phyloP scores from a whole-genome alignment of 495 filamentous ascomycete genomes.

The Cercophora samala region DNA sequence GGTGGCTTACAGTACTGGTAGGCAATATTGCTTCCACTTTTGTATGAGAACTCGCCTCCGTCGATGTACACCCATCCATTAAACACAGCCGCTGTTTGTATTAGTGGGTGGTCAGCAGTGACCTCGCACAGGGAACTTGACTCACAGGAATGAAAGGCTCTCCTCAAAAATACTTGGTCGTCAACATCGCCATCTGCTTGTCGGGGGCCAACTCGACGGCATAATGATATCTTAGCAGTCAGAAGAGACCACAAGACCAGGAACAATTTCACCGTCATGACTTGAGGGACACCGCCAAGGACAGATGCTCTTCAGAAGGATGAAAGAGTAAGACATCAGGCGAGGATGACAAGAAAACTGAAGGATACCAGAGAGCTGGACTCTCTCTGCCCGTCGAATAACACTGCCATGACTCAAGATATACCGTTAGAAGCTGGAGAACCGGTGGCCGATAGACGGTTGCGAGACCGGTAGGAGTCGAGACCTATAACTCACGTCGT shows the following conservation, averaged over 20 bases:
- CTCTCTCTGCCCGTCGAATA: not conserved
- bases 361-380: not conserved
- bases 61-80: constrained; percentile 26
- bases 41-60: constrained; percentile 27
- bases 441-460: not conserved
- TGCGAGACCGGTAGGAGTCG: not conserved
- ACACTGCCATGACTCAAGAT: not conserved
- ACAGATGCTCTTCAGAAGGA: not conserved
- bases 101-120: not conserved
- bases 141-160: constrained; percentile 30
- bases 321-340: not conserved
- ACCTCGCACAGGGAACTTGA: not conserved
- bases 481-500: too few relatives aligned
- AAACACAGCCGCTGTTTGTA: constrained; percentile 23
- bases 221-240: not conserved
- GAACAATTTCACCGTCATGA: constrained; percentile 9
- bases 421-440: not conserved
- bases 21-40: constrained; percentile 1
- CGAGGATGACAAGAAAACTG: not conserved
- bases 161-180: constrained; percentile 21
- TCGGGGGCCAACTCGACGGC: constrained; percentile 10
- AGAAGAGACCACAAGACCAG: not conserved
- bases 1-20: constrained; percentile 25
- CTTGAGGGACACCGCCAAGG: not conserved
- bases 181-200: constrained; percentile 24